phyloP scores from a whole-genome alignment of 331 rosid genomes.

The Prunus yedoensis region DNA sequence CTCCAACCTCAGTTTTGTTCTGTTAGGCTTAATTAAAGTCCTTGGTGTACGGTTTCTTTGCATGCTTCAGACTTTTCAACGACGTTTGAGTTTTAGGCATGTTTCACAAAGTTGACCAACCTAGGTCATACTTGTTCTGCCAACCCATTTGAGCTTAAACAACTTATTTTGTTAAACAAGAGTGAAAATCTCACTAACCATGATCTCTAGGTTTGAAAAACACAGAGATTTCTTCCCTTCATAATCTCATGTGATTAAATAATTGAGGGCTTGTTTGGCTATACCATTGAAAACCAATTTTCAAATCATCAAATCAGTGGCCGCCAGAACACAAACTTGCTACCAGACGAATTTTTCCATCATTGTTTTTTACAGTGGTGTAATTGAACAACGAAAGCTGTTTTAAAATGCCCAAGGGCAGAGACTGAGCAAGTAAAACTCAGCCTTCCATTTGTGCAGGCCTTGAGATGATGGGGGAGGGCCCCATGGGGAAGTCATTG shows the following conservation, averaged over 20 bases:
- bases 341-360: background rate
- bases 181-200: background rate
- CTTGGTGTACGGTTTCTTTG: background rate
- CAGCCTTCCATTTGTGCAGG: background rate
- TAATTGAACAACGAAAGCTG: background rate
- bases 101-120: background rate
- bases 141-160: background rate
- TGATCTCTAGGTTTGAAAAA: too few species aligned
- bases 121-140: background rate
- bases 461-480: background rate
- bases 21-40: background rate
- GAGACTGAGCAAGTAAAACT: background rate
- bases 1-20: constrained; percentile 7
- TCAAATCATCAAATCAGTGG: background rate
- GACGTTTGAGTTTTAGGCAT: background rate
- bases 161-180: too few species aligned
- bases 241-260: too few species aligned
- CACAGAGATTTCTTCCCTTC: too few species aligned
- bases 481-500: background rate
- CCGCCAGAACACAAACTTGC: background rate
- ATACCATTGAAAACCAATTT: too few species aligned
- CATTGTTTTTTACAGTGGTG: background rate
- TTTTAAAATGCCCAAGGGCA: background rate
- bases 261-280: too few species aligned
- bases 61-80: background rate